Evolutionary conservation across 2,329 filamentous ascomycete genomes (phyloP).

Genomic region (Talaromyces sp.): DNA sequence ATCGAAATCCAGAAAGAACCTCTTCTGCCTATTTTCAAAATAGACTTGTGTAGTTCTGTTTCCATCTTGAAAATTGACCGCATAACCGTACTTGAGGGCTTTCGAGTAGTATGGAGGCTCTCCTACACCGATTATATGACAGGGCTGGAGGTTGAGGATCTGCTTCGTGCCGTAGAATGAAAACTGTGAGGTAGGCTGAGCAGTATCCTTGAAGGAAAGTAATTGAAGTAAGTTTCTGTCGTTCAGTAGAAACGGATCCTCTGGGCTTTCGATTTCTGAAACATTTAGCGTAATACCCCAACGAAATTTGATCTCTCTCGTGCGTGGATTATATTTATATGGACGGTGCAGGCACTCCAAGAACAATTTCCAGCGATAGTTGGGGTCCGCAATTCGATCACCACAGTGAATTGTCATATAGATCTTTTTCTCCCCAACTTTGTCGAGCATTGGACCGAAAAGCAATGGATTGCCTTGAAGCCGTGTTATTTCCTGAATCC

Average conservation of each 20-base stretch:
- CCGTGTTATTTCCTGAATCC: constrained; percentile 3
- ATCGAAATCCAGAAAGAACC: neutral
- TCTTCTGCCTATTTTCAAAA: constrained; percentile 4
- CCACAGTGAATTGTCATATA: neutral
- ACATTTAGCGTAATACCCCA: constrained; percentile 3
- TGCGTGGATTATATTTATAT: constrained; percentile 1
- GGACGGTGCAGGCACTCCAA: neutral
- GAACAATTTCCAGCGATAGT: constrained; percentile 2
- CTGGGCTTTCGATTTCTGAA: constrained; percentile 3
- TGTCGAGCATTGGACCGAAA: neutral
- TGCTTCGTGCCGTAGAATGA: neutral
- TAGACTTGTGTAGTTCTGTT: constrained; percentile 3
- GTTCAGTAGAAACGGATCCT: constrained; percentile 2
- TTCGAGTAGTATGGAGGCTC: constrained; percentile 1
- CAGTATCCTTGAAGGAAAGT: neutral
- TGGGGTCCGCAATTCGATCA: neutral
- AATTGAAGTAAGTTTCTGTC: neutral
- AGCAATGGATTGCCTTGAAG: neutral
- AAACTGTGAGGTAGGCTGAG: constrained; percentile 1
- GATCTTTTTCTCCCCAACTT: neutral
- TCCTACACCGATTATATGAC: neutral
- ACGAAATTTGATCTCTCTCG: constrained; percentile 1
- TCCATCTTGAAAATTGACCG: neutral
- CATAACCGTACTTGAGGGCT: neutral
- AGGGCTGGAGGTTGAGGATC: neutral